These are phyloP conservation scores for Penicillium taxi DNA, from an alignment of 495 filamentous ascomycete species.

Conservation along the genomic window DNA sequence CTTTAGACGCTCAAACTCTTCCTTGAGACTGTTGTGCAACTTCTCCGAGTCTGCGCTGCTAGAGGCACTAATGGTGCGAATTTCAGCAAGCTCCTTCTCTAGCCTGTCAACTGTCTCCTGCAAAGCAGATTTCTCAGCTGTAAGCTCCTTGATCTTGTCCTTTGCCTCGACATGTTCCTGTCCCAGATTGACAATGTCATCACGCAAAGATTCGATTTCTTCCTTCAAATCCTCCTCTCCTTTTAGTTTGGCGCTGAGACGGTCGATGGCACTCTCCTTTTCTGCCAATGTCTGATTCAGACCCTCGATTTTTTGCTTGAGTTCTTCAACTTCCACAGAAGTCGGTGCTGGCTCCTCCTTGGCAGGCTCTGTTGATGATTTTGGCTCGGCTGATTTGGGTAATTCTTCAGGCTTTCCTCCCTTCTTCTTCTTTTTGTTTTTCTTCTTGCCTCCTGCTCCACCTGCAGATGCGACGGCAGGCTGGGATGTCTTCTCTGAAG, in stretches of 20 bases:
- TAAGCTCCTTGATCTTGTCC: slow-evolving; percentile 62
- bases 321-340: slow-evolving; percentile 27
- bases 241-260: slow-evolving; percentile 56
- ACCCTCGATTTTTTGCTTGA: slow-evolving; percentile 44
- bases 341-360: slow-evolving; percentile 18
- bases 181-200: slow-evolving; percentile 67
- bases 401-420: slow-evolving; percentile 47
- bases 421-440: slow-evolving; percentile 89
- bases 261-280: slow-evolving; percentile 64
- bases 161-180: slow-evolving; percentile 78
- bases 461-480: slow-evolving; percentile 15
- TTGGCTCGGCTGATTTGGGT: slow-evolving; percentile 22
- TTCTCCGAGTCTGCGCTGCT: slow-evolving; percentile 45
- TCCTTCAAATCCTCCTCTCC: slow-evolving; percentile 74
- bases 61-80: slow-evolving; percentile 46
- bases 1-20: slow-evolving; percentile 70
- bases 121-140: slow-evolving; percentile 51
- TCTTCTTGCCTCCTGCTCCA: slow-evolving; percentile 52
- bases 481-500: slow-evolving; percentile 15
- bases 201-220: slow-evolving; percentile 76
- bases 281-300: slow-evolving; percentile 57
- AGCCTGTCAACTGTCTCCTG: slow-evolving; percentile 57
- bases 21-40: slow-evolving; percentile 49
- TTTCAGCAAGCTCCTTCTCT: slow-evolving; percentile 53
- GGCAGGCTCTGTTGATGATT: slow-evolving; percentile 13